These are phyloP conservation scores for Strigomonas oncopelti DNA, from an alignment of 208 protist species.

Conservation along the genomic window DNA sequence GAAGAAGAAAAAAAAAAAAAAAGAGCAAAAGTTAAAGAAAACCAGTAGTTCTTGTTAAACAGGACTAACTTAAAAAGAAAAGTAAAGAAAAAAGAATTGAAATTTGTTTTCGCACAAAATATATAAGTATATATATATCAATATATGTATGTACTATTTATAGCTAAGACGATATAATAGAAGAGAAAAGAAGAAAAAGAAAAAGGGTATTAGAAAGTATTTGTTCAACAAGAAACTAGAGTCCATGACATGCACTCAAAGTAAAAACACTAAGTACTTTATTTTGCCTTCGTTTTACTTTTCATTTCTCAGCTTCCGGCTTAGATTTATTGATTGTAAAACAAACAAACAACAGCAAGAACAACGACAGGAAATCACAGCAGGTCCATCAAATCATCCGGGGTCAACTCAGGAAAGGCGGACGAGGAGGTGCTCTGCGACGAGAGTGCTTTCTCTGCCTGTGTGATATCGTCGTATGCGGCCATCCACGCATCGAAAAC, in stretches of 20 bases:
- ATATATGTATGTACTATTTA: too few relatives aligned
- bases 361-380: not conserved
- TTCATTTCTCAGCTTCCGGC: too few relatives aligned
- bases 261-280: too few relatives aligned
- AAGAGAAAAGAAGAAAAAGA: not conserved
- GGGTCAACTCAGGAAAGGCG: not conserved
- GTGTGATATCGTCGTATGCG: not conserved
- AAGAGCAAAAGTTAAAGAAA: not conserved
- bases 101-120: not conserved
- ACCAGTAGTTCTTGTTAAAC: not conserved
- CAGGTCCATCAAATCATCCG: constrained; percentile 12
- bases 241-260: too few relatives aligned
- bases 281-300: too few relatives aligned
- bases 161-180: not conserved
- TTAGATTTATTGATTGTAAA: too few relatives aligned
- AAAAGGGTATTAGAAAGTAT: not conserved
- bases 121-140: not conserved
- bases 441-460: not conserved
- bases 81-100: constrained; percentile 5
- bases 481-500: not conserved
- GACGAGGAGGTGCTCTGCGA: constrained; percentile 10
- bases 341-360: too few relatives aligned
- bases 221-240: not conserved
- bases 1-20: not conserved
- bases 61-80: constrained; percentile 3